Evolutionary conservation across 2,329 filamentous ascomycete species (phyloP).

Genomic region (Venturia carpophila): DNA sequence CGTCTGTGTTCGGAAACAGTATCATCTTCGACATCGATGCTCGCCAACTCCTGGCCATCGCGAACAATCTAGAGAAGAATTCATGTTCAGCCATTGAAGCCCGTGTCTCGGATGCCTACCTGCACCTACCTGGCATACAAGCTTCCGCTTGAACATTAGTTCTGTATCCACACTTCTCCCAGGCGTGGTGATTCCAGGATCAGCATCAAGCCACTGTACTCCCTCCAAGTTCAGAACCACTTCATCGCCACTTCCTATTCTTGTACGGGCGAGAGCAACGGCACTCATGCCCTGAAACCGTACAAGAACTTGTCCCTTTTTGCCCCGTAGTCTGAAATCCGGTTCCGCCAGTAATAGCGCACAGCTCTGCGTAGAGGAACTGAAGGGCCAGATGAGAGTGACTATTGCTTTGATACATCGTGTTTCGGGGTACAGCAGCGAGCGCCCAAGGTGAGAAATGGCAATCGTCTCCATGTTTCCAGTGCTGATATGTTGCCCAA

Average conservation of each 20-base stretch:
- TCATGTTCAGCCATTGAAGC: constrained; percentile 7
- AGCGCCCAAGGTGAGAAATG: constrained; percentile 18
- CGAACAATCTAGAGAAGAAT: constrained; percentile 35
- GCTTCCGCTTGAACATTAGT: constrained; percentile 39
- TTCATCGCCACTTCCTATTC: constrained; percentile 70
- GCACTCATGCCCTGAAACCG: constrained; percentile 66
- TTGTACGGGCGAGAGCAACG: constrained; percentile 56
- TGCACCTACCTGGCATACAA: constrained; percentile 30
- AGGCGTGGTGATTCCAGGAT: constrained; percentile 45
- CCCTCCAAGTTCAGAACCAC: constrained; percentile 62
- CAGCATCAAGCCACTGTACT: constrained; percentile 54
- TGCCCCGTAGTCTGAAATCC: constrained; percentile 70
- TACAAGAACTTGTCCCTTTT: constrained; percentile 72
- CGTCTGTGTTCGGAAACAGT: neutral
- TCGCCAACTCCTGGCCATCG: constrained; percentile 41
- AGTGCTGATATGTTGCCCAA: neutral
- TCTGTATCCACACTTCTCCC: constrained; percentile 52
- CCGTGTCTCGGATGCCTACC: neutral
- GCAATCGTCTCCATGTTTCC: constrained; percentile 19
- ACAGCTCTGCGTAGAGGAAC: constrained; percentile 62
- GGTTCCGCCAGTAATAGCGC: constrained; percentile 77
- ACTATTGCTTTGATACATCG: constrained; percentile 58
- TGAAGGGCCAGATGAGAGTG: constrained; percentile 88
- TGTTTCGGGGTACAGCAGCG: constrained; percentile 22
- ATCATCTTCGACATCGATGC: constrained; percentile 46